Evolutionary conservation across 2,329 filamentous ascomycete genomes (phyloP).

Genomic region (Atkinsonella hypoxylon): DNA sequence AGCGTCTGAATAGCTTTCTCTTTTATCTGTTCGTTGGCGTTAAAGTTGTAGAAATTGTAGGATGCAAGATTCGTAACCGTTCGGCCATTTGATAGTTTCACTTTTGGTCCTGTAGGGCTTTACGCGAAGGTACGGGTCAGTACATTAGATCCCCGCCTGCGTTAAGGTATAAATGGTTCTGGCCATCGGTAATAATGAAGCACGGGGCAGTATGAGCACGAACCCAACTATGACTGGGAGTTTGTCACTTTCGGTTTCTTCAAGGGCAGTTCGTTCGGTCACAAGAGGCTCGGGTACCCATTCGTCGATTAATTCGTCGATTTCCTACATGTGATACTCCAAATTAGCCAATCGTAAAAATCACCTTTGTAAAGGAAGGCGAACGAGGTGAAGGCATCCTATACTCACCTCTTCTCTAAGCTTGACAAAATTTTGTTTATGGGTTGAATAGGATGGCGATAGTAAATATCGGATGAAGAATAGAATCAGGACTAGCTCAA

Average conservation of each 20-base stretch:
- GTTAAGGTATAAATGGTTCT: no score
- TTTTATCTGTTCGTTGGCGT: constrained; percentile 81
- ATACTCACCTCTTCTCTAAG: constrained; percentile 59
- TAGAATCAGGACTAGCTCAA: constrained; percentile 86
- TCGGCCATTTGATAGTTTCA: constrained; percentile 76
- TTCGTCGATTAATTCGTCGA: constrained; percentile 92
- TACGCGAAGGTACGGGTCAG: constrained; percentile 1
- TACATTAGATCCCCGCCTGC: no score
- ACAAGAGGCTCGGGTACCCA: constrained; percentile 94
- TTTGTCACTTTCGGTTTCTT: constrained; percentile 74
- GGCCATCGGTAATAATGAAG: no score
- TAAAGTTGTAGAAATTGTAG: constrained; percentile 97
- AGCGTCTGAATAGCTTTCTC: constrained; percentile 91
- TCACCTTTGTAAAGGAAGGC: not conserved
- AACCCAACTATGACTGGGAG: constrained; percentile 83
- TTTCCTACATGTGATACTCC: constrained; percentile 45
- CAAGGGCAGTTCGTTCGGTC: constrained; percentile 56
- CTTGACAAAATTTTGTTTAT: constrained; percentile 80
- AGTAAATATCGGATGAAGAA: constrained; percentile 93
- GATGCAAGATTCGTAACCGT: constrained; percentile 89
- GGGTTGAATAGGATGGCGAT: constrained; percentile 82
- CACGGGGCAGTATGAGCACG: constrained; percentile 3
- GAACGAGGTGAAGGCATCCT: not conserved
- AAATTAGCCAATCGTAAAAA: constrained; percentile 1
- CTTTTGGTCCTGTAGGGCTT: constrained; percentile 80